Conservation (phyloP, 805 yeast genomes). For the Hanseniaspora thailandica region DNA sequence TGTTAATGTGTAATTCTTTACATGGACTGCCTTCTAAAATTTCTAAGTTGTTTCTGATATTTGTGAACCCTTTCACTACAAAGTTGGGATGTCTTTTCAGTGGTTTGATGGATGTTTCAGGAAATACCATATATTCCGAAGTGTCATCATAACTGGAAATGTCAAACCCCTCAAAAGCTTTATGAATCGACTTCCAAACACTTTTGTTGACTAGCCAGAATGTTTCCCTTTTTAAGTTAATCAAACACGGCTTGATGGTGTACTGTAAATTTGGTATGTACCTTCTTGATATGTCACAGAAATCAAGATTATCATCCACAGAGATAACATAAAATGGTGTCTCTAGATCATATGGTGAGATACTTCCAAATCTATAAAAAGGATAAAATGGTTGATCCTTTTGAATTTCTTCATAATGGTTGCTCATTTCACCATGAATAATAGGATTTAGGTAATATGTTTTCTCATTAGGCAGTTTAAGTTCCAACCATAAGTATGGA, state of each 20-base stretch:
- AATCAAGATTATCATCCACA: background rate
- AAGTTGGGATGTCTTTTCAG: conserved; percentile 15
- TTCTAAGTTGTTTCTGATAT: conserved; percentile 7
- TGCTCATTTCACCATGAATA: background rate
- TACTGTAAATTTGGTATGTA: conserved; percentile 13
- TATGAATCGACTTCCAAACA: background rate
- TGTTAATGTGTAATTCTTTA: conserved; percentile 12
- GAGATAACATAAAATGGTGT: background rate
- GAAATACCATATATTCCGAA: conserved; percentile 17
- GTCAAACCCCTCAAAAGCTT: background rate
- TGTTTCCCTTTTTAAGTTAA: conserved; percentile 5
- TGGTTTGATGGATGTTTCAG: conserved; percentile 16
- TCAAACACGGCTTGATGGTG: background rate
- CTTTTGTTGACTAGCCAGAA: conserved; percentile 2
- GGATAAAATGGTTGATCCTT: background rate
- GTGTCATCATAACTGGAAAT: background rate
- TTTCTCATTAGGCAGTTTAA: background rate
- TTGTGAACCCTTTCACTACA: background rate
- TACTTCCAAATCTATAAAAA: background rate
- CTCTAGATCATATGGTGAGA: conserved; percentile 6
- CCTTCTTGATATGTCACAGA: background rate
- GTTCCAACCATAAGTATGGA: conserved; percentile 9
- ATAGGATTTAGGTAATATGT: background rate
- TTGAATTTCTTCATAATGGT: background rate
- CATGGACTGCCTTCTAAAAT: conserved; percentile 4